Percentiles rank a stretch among this genome's conserved stretches.
Conservation (phyloP, 2,329 filamentous ascomycete genomes). For the Paraphaeosphaeria sporulosa region DNA sequence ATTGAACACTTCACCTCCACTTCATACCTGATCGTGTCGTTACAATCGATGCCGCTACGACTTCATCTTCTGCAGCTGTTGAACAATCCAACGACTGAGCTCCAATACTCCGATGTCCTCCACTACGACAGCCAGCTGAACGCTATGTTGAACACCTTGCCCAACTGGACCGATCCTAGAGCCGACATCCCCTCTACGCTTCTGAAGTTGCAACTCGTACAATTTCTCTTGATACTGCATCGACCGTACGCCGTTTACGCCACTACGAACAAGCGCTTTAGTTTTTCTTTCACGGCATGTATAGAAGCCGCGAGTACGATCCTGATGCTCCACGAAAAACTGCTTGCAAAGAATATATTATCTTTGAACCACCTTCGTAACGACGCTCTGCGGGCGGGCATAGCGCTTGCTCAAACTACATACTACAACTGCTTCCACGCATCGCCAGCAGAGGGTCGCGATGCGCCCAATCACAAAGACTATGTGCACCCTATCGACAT, state of each 20-base stretch:
- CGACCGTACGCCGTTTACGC: constrained; percentile 41
- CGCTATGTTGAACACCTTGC: constrained; percentile 29
- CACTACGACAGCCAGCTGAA: constrained; percentile 43
- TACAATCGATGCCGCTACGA: constrained; percentile 40
- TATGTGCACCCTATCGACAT: constrained; percentile 15
- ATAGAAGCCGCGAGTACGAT: constrained; percentile 39
- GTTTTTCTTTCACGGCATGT: constrained; percentile 41
- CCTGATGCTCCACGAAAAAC: constrained; percentile 30
- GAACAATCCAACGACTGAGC: constrained; percentile 38
- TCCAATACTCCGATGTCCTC: constrained; percentile 43
- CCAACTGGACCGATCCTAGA: constrained; percentile 32
- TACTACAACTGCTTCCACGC: constrained; percentile 34
- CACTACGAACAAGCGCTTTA: constrained; percentile 33
- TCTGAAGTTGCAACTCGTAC: constrained; percentile 42
- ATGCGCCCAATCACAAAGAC: constrained; percentile 6
- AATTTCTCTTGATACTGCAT: constrained; percentile 46
- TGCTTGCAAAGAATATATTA: constrained; percentile 30
- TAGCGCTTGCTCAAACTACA: constrained; percentile 36
- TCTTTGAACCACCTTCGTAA: constrained; percentile 38
- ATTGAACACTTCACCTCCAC: constrained; percentile 39
- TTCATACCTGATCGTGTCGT: constrained; percentile 35
- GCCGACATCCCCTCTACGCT: constrained; percentile 29
- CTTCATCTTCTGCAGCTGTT: constrained; percentile 42
- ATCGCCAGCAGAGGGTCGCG: constrained; percentile 9
- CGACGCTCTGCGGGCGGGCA: constrained; percentile 37